These are phyloP conservation scores for Capronia coronata DNA, from an alignment of 2,329 filamentous ascomycete species.

Conservation along the genomic window DNA sequence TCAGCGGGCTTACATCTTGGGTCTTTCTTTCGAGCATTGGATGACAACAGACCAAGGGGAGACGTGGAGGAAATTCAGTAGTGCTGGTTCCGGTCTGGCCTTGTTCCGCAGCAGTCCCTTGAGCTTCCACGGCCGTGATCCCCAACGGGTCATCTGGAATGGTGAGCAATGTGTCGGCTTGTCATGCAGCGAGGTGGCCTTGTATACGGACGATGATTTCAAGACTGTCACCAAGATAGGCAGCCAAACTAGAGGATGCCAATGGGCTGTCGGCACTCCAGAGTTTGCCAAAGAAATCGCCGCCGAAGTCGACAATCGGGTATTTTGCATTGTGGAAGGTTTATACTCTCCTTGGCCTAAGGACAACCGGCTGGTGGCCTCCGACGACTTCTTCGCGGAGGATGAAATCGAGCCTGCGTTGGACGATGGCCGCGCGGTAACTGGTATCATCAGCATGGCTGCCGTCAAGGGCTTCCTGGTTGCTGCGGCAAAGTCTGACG, in stretches of 20 bases:
- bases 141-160: slow-evolving; percentile 79
- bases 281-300: slow-evolving; percentile 55
- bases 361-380: slow-evolving; percentile 71
- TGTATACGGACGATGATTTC: slow-evolving; percentile 84
- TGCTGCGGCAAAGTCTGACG: slow-evolving; percentile 69
- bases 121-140: slow-evolving; percentile 75
- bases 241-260: slow-evolving; percentile 61
- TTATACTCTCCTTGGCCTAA: slow-evolving; percentile 62
- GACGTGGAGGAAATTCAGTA: slow-evolving; percentile 67
- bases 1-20: slow-evolving; percentile 73
- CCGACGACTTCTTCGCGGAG: slow-evolving; percentile 73
- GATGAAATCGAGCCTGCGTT: slow-evolving; percentile 64
- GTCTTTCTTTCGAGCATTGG: slow-evolving; percentile 64
- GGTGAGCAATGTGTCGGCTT: slow-evolving; percentile 59
- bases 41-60: slow-evolving; percentile 76
- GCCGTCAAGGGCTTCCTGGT: slow-evolving; percentile 81
- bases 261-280: slow-evolving; percentile 75
- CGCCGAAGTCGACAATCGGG: slow-evolving; percentile 58
- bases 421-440: slow-evolving; percentile 64
- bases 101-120: slow-evolving; percentile 50
- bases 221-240: slow-evolving; percentile 58
- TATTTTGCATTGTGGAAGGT: slow-evolving; percentile 74
- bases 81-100: slow-evolving; percentile 52
- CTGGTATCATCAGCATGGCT: slow-evolving; percentile 74
- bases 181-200: slow-evolving; percentile 56